Evolutionary conservation across 306 rosid genomes (phyloP), one percentile per base, ranked within the genome.

Genomic region (Astragalus membranaceus): DNA sequence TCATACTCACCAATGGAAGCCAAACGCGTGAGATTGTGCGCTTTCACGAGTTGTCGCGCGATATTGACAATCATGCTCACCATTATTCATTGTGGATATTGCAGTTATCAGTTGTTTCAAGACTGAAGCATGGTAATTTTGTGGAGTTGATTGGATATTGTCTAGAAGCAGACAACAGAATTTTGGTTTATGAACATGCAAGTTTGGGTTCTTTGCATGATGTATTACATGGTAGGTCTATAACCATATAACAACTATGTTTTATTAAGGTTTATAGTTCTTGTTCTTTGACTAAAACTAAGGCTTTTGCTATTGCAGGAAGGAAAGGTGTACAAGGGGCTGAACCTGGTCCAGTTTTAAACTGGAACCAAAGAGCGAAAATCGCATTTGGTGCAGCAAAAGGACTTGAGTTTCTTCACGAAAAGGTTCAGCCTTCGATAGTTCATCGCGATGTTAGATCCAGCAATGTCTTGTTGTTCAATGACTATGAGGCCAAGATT

Each of bases 241-340:
- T 43, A 23, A 49, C 48, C 47, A 49, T 49, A 33, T 8, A 10
- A 8, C 41, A 10, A 39, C 44, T 8, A 39, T 39, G 35, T 60
- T 58, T 46, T 23, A 23, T 53, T 42, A 5, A 43, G 7, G 32
- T 46, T 47, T 8, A 37, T 7, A 42, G 29, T 63, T 41, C 17
- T 13, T 71, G 32, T 54, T 54, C 29, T 67, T 73, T 60, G 61
- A 26, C 53, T 62, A 20, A 70, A 61, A 39, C 65, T 43, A 50
- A 52, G 26, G 46, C 12, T 59, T 82, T 61, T 70, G 66, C 4
- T 73, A 42, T 15, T 88, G 73, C 81, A 93, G 98, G 98, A 68
- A 87, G 98, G 69, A 93, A 93, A 71, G 98, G 98, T 55, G 98
- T 93, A 46, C 94, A 93, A 81, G 97, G 97, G 69, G 97, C 98